Evolutionary conservation across 257 asterid species (phyloP).

Genomic region (Orobanche coerulescens): DNA sequence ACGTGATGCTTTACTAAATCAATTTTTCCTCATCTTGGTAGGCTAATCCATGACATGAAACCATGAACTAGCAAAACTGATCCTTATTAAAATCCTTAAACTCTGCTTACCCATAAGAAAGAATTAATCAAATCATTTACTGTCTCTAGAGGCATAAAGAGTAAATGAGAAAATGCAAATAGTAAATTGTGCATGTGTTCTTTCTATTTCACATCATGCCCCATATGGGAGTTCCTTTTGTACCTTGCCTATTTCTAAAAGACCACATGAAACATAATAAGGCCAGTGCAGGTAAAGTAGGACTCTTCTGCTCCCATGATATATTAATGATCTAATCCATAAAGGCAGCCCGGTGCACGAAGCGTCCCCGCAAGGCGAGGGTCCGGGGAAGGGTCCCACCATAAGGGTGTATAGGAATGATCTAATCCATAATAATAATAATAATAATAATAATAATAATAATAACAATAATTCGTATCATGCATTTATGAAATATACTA

Average conservation of each 20-base stretch:
- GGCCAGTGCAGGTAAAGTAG: background rate
- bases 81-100: background rate
- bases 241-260: background rate
- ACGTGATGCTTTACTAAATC: constrained; percentile 2
- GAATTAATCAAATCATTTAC: background rate
- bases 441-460: too few relatives aligned
- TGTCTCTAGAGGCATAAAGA: background rate
- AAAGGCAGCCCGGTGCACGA: too few relatives aligned
- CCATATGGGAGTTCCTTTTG: background rate
- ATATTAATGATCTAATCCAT: too few relatives aligned
- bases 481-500: too few relatives aligned
- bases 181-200: background rate
- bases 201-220: background rate
- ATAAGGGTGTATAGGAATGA: too few relatives aligned
- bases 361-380: too few relatives aligned
- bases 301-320: background rate
- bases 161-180: background rate
- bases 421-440: too few relatives aligned
- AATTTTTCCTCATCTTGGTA: constrained; percentile 2
- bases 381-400: too few relatives aligned
- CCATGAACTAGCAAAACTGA: constrained; percentile 1
- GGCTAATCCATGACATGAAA: constrained; percentile 17
- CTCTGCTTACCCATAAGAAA: background rate
- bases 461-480: too few relatives aligned
- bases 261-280: background rate